These are phyloP conservation scores for Eleusine coracana DNA, from an alignment of 176 grass and related monocot genomes.

Conservation along the genomic window DNA sequence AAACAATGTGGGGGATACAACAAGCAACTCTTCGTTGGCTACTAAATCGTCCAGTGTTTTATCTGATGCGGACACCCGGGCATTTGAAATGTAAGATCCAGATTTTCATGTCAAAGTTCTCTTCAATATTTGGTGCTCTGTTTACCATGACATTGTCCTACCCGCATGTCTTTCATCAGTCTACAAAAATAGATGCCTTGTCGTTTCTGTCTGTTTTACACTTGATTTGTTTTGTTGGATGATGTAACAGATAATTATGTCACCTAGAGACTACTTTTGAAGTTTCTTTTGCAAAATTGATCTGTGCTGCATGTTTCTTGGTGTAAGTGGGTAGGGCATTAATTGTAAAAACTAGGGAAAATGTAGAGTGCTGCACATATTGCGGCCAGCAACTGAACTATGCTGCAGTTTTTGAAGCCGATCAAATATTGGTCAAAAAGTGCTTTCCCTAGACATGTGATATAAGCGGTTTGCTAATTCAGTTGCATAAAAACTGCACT, in stretches of 20 bases:
- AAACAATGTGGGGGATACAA: conserved; percentile 40
- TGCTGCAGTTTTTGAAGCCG: too few relatives aligned
- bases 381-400: too few relatives aligned
- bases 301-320: too few relatives aligned
- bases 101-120: conserved; percentile 35
- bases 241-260: background rate
- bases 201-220: conserved; percentile 23
- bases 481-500: too few relatives aligned
- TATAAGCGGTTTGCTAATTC: too few relatives aligned
- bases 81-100: conserved; percentile 67
- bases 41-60: conserved; percentile 63
- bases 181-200: background rate
- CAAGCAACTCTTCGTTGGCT: conserved; percentile 59
- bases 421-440: too few relatives aligned
- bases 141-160: conserved; percentile 23
- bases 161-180: background rate
- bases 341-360: too few relatives aligned
- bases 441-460: too few relatives aligned
- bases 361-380: too few relatives aligned
- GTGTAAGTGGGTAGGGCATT: too few relatives aligned
- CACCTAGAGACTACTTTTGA: background rate
- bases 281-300: too few relatives aligned
- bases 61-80: conserved; percentile 54
- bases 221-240: background rate
- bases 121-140: conserved; percentile 14